Conservation (phyloP, 1,139 yeast species). For the Debaryomycetaceae sp. region DNA sequence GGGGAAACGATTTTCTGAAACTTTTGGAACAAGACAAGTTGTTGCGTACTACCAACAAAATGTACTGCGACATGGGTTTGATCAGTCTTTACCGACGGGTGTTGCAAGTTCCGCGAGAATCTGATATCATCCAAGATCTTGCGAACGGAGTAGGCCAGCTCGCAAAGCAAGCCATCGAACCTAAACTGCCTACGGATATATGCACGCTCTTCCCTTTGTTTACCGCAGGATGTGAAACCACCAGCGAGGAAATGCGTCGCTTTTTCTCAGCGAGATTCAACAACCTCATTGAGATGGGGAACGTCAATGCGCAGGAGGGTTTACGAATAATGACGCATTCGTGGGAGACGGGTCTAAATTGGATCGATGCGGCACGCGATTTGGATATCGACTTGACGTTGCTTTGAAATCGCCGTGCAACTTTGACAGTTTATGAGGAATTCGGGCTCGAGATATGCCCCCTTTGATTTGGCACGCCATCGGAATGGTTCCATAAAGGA, state of each 20-base stretch:
- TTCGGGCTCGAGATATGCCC: no score
- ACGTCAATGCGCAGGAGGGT: slow-evolving; percentile 38
- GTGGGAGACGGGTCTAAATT: slow-evolving; percentile 47
- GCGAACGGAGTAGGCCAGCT: slow-evolving; percentile 29
- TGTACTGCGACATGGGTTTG: slow-evolving; percentile 46
- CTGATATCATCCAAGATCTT: slow-evolving; percentile 35
- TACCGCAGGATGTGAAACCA: slow-evolving; percentile 50
- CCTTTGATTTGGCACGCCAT: no score
- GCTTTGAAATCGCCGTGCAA: slow-evolving; percentile 11
- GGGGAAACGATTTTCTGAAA: slow-evolving; percentile 6
- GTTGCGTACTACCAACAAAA: slow-evolving; percentile 41
- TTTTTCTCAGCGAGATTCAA: slow-evolving; percentile 30
- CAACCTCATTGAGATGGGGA: slow-evolving; percentile 32
- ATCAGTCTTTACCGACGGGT: slow-evolving; percentile 49
- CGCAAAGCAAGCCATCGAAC: slow-evolving; percentile 25
- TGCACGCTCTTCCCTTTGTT: slow-evolving; percentile 47
- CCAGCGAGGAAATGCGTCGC: slow-evolving; percentile 19
- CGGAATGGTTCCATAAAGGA: no score
- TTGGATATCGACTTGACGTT: slow-evolving; percentile 39
- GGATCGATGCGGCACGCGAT: slow-evolving; percentile 41
- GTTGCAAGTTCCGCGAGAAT: slow-evolving; percentile 33
- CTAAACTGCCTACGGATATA: slow-evolving; percentile 41
- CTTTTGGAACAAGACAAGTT: slow-evolving; percentile 25
- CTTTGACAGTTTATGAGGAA: no score
- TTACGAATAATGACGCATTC: slow-evolving; percentile 39